Evolutionary conservation across 768 basidiomycete genomes (phyloP), one percentile per base, ranked within the genome.

Genomic region (Hypholoma fasciculare): DNA sequence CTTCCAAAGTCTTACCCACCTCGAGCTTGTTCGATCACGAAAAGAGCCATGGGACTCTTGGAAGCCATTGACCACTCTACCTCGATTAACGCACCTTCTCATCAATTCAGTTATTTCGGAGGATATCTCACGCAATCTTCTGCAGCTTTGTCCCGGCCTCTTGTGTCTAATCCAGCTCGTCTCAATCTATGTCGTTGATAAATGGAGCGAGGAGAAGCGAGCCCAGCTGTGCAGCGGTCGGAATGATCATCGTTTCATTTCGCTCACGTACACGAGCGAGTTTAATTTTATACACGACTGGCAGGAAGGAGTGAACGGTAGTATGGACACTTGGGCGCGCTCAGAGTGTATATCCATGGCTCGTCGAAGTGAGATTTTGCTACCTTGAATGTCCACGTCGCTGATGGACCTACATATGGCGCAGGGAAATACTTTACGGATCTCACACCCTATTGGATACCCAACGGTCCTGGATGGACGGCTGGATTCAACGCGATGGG

Each of bases 151-250:
- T 34, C 27, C 43, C 1, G 7, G 17, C 5, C 53, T 54, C 4
- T 16, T 46, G 0, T 54, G 53, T 30, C 36, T 54, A n/a, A 38
- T 54, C 11, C 53, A 54, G 42, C 53, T 54, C 19, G 53, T 54
- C 5, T 46, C 43, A 5, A 23, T 42, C 8, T 54, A 46, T 23
- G 20, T 54, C n/a, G 42, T 54, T 14, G 44, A 38, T 8, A 16
- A 38, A 4, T 47, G 43, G 53, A 23, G 30, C 27, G 30, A 27
- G 11, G 53, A 46, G 16, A 36, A 54, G 14, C 39, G 42, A 6
- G 7, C 36, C 30, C 43, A 37, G n/a, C n/a, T 54, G 36, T 54
- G 53, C 12, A 13, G 37, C n/a, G 13, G 13, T 42, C 44, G 53
- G 17, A 13, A 1, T 26, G 44, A 54, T n/a, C 43, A 17, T 14